Conservation (phyloP, 352 stramenopile species). For the Pythium rishiriense region DNA sequence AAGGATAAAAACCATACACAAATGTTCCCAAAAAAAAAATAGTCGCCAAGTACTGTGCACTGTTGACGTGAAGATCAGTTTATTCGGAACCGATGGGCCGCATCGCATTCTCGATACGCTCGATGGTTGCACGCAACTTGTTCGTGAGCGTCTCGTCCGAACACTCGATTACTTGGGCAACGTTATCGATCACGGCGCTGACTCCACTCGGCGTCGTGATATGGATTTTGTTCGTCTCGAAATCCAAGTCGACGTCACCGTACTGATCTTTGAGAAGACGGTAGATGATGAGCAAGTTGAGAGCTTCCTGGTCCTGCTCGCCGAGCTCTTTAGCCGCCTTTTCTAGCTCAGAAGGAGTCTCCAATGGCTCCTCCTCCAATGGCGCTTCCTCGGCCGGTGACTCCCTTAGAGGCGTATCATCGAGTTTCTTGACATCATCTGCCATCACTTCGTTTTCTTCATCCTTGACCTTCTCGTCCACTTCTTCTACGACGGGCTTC, state of each 20-base stretch:
- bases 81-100: slow-evolving; percentile 61
- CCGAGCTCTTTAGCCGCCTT: slow-evolving; percentile 68
- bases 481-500: slow-evolving; percentile 15
- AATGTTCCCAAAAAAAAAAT: background rate
- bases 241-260: slow-evolving; percentile 81
- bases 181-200: slow-evolving; percentile 63
- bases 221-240: slow-evolving; percentile 89
- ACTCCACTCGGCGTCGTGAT: slow-evolving; percentile 78
- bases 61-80: background rate
- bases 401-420: slow-evolving; percentile 26
- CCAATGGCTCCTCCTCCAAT: slow-evolving; percentile 21
- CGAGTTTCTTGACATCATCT: slow-evolving; percentile 5
- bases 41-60: background rate
- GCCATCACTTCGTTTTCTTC: slow-evolving; percentile 10
- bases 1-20: slow-evolving; percentile 7
- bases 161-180: slow-evolving; percentile 65
- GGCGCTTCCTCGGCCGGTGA: slow-evolving; percentile 27
- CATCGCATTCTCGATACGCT: slow-evolving; percentile 64
- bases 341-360: slow-evolving; percentile 40
- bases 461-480: slow-evolving; percentile 27
- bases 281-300: slow-evolving; percentile 85
- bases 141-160: slow-evolving; percentile 64
- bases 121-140: slow-evolving; percentile 69
- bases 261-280: slow-evolving; percentile 86
- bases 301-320: slow-evolving; percentile 69